A percentile compares a stretch with the other conserved stretches of the same genome.
Evolutionary conservation across 768 basidiomycete genomes (phyloP).

Genomic region (Xerocomellus chrysenteron): DNA sequence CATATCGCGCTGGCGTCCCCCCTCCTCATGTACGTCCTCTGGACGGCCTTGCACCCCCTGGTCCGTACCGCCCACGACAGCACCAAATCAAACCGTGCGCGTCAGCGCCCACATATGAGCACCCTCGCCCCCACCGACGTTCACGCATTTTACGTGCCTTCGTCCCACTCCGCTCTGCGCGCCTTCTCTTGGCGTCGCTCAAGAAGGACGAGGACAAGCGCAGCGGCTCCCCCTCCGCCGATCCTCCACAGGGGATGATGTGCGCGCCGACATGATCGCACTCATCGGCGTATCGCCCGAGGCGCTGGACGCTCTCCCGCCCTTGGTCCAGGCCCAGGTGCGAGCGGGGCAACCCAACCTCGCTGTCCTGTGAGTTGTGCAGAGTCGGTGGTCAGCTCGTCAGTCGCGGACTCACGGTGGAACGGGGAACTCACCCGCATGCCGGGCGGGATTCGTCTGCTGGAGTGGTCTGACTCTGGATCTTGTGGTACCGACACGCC

Average conservation of each 20-base stretch:
- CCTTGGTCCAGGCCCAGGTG: too few relatives aligned
- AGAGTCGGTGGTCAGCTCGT: too few relatives aligned
- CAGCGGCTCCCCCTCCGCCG: background rate
- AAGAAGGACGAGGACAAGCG: constrained; percentile 10
- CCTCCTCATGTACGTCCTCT: constrained; percentile 25
- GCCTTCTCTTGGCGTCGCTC: constrained; percentile 4
- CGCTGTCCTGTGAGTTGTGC: too few relatives aligned
- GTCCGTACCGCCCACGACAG: background rate
- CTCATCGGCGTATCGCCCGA: constrained; percentile 21
- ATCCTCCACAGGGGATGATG: constrained; percentile 1
- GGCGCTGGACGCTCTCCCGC: background rate
- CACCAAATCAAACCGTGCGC: background rate
- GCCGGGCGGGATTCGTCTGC: too few relatives aligned
- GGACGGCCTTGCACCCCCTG: constrained; percentile 17
- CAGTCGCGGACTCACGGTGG: too few relatives aligned
- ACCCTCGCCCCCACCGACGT: background rate
- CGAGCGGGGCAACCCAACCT: too few relatives aligned
- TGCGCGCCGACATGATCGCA: constrained; percentile 21
- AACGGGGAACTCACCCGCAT: too few relatives aligned
- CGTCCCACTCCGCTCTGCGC: constrained; percentile 15
- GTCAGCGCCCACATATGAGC: background rate
- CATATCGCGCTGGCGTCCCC: constrained; percentile 21
- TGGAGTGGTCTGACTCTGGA: too few relatives aligned
- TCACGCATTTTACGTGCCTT: constrained; percentile 16
- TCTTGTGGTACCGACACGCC: too few relatives aligned